Evolutionary conservation across 352 stramenopile species (phyloP).

Genomic region (Phytophthora parvispora): DNA sequence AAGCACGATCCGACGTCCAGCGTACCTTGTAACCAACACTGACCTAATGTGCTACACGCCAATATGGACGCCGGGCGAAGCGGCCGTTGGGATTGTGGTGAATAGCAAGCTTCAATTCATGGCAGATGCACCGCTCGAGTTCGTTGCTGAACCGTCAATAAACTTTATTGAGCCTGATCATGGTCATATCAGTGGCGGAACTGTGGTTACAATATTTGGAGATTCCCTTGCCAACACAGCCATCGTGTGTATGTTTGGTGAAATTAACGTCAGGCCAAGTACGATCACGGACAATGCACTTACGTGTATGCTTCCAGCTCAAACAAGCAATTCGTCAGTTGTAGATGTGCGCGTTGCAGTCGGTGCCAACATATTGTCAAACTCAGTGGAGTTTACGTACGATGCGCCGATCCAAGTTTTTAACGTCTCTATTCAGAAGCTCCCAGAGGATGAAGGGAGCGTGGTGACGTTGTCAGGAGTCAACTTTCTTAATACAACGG

Average conservation of each 20-base stretch:
- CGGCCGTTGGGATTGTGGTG: slow-evolving; percentile 35
- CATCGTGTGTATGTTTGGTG: slow-evolving; percentile 38
- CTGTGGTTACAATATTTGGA: slow-evolving; percentile 33
- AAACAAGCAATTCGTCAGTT: slow-evolving; percentile 1
- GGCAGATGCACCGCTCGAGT: slow-evolving; percentile 18
- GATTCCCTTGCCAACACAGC: slow-evolving; percentile 17
- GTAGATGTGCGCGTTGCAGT: slow-evolving; percentile 19
- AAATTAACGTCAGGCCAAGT: slow-evolving; percentile 18
- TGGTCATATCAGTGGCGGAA: slow-evolving; percentile 33
- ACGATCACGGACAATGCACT: slow-evolving; percentile 23
- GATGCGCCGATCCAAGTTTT: slow-evolving; percentile 26
- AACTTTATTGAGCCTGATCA: slow-evolving; percentile 30
- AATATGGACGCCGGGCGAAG: slow-evolving; percentile 34
- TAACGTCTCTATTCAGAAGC: slow-evolving; percentile 21
- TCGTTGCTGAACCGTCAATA: slow-evolving; percentile 36
- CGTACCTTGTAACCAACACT: slow-evolving; percentile 29
- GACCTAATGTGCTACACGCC: slow-evolving; percentile 39
- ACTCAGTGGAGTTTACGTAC: slow-evolving; percentile 37
- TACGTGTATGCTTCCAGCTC: slow-evolving; percentile 30
- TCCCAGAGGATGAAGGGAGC: slow-evolving; percentile 23
- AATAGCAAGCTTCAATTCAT: slow-evolving; percentile 30
- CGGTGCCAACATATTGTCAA: slow-evolving; percentile 31
- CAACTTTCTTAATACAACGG: slow-evolving; percentile 42
- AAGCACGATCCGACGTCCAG: slow-evolving; percentile 22
- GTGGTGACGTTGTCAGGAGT: slow-evolving; percentile 34